These are phyloP conservation scores for Batkoa obscura DNA, from an alignment of 371 early-diverging fungal species.

Conservation along the genomic window DNA sequence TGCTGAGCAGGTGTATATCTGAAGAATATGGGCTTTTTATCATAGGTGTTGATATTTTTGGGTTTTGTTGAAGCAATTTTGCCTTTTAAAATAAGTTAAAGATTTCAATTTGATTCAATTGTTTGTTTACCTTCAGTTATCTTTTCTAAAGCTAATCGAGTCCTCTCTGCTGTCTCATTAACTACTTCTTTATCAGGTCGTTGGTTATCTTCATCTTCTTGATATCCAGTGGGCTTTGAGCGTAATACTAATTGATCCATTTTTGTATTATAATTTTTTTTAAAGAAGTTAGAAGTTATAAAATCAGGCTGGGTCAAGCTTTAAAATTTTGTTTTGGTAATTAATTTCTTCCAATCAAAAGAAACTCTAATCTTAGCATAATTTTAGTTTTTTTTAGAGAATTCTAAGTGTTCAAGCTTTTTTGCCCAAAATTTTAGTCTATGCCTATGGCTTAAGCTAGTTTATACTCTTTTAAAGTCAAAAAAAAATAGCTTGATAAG, in stretches of 20 bases:
- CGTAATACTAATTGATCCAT: slow-evolving; percentile 3
- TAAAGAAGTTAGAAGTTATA: no score
- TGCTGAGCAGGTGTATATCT: slow-evolving; percentile 75
- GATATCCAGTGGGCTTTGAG: slow-evolving; percentile 1
- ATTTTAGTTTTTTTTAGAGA: no score
- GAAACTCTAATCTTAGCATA: no score
- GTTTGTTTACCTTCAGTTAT: slow-evolving; percentile 41
- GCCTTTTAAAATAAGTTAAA: slow-evolving; percentile 14
- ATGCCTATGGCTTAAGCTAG: no score
- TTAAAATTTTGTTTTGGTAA: no score
- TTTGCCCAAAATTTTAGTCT: no score
- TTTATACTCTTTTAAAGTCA: no score
- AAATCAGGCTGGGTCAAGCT: no score
- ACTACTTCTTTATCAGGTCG: slow-evolving; percentile 66
- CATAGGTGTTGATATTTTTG: slow-evolving; percentile 35
- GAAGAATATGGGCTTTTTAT: slow-evolving; percentile 46
- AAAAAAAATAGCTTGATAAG: no score
- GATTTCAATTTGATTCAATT: not conserved
- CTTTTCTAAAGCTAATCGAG: slow-evolving; percentile 68
- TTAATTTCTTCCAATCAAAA: no score
- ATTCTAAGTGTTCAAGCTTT: no score
- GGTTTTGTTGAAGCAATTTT: slow-evolving; percentile 51
- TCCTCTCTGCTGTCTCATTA: slow-evolving; percentile 66
- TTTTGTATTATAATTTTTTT: not conserved
- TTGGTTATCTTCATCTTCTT: slow-evolving; percentile 8